phyloP scores from a whole-genome alignment of 1,284 basidiomycete species.

The Ganoderma sinense region DNA sequence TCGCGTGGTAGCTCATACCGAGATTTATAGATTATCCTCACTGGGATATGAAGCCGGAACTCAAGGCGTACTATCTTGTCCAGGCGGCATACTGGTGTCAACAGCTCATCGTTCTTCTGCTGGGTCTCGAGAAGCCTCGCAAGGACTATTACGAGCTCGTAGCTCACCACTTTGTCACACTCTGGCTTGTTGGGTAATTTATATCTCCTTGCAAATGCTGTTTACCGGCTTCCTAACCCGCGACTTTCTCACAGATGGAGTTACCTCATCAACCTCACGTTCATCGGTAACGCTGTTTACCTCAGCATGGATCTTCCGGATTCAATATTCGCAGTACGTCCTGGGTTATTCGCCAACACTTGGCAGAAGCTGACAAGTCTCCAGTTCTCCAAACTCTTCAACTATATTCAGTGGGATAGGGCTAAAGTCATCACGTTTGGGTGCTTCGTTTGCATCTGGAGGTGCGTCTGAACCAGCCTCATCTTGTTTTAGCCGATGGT shows the following conservation, averaged over 20 bases:
- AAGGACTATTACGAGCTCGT: constrained; percentile 93
- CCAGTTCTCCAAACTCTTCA: constrained; percentile 85
- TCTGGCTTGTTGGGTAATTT: constrained; percentile 88
- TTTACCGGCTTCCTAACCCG: constrained; percentile 6
- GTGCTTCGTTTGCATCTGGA: constrained; percentile 82
- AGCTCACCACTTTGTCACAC: constrained; percentile 89
- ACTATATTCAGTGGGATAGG: constrained; percentile 80
- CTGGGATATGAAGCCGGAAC: constrained; percentile 85
- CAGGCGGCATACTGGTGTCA: constrained; percentile 95
- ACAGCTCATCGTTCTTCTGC: constrained; percentile 87
- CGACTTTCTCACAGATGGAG: constrained; percentile 71
- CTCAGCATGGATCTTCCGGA: constrained; percentile 98
- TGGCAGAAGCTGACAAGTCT: background rate
- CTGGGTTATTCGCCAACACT: constrained; percentile 17
- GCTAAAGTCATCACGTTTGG: constrained; percentile 75
- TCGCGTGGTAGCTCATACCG: background rate
- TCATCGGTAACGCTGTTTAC: constrained; percentile 93
- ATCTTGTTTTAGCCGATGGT: background rate
- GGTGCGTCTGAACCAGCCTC: constrained; percentile 56
- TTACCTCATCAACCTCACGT: constrained; percentile 83
- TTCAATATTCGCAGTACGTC: constrained; percentile 81
- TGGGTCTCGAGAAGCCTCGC: constrained; percentile 91
- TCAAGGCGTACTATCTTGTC: constrained; percentile 94
- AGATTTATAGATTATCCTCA: constrained; percentile 77
- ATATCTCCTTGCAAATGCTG: constrained; percentile 27